Conservation (phyloP, 176 grass and related monocot genomes). For the Pontederia crassipes region DNA sequence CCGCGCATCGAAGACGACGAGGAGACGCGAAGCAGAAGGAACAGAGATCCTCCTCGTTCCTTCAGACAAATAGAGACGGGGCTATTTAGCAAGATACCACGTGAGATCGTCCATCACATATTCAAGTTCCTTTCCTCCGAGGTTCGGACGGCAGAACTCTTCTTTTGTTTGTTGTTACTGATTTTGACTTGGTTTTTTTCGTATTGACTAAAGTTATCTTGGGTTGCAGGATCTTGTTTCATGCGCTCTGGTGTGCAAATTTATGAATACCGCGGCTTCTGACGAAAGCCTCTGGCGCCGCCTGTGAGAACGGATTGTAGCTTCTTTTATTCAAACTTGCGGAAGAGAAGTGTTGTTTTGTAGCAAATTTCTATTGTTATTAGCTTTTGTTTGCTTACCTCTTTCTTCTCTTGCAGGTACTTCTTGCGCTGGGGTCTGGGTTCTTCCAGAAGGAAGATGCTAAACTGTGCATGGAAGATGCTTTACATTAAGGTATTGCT, state of each 20-base stretch:
- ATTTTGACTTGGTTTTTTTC: background rate
- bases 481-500: constrained; percentile 70
- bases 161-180: background rate
- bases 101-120: constrained; percentile 68
- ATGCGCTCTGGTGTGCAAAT: constrained; percentile 61
- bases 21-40: constrained; percentile 15
- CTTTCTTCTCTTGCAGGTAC: constrained; percentile 32
- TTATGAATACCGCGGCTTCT: constrained; percentile 61
- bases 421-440: constrained; percentile 82
- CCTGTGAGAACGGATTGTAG: constrained; percentile 39
- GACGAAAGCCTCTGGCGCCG: constrained; percentile 91
- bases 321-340: background rate
- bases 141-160: background rate
- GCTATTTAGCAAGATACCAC: constrained; percentile 46
- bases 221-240: constrained; percentile 59
- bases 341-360: background rate
- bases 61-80: constrained; percentile 49
- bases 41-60: background rate
- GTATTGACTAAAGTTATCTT: background rate
- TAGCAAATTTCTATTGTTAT: too few species aligned
- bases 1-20: constrained; percentile 13
- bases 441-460: constrained; percentile 41
- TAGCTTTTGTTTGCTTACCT: background rate
- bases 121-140: constrained; percentile 97
- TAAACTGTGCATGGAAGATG: constrained; percentile 84